Percentiles rank a stretch among this genome's conserved stretches.
phyloP scores from a whole-genome alignment of 495 filamentous ascomycete species.

The Neurospora sp. region DNA sequence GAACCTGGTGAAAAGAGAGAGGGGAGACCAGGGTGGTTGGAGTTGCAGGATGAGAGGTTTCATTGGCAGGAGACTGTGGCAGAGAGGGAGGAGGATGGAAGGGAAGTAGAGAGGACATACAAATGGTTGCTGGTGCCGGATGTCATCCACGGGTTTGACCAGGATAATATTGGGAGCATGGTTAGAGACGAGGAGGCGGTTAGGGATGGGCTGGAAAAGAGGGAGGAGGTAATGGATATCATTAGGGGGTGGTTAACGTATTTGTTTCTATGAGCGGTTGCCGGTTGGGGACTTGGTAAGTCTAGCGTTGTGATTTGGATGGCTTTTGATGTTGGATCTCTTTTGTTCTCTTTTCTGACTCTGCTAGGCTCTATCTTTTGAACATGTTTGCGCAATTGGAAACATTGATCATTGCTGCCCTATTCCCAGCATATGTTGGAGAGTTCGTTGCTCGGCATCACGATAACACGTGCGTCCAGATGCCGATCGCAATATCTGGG shows the following conservation, averaged over 20 bases:
- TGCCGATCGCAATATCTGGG: neutral
- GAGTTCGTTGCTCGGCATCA: neutral
- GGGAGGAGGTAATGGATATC: constrained; percentile 19
- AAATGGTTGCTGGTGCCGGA: constrained; percentile 33
- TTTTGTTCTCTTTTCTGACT: neutral
- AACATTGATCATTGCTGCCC: too few relatives aligned
- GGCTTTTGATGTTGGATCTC: too few relatives aligned
- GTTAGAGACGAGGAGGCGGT: constrained; percentile 8
- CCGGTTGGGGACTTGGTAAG: neutral
- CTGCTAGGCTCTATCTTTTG: neutral
- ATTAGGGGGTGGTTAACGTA: constrained; percentile 27
- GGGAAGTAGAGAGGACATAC: constrained; percentile 7
- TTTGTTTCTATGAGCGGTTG: neutral
- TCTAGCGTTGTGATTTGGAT: neutral
- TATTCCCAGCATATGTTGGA: too few relatives aligned
- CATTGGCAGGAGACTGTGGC: constrained; percentile 18
- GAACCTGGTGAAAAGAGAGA: constrained; percentile 4
- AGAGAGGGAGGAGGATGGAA: constrained; percentile 6
- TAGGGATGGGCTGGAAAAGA: constrained; percentile 25
- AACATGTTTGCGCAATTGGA: neutral
- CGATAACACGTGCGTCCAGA: neutral
- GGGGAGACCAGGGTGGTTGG: constrained; percentile 6
- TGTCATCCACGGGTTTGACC: constrained; percentile 31
- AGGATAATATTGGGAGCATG: constrained; percentile 2
- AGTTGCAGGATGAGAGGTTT: constrained; percentile 24